Base-by-base conservation (phyloP, 345 rosid genomes). In the Cochlearia excelsa region DNA sequence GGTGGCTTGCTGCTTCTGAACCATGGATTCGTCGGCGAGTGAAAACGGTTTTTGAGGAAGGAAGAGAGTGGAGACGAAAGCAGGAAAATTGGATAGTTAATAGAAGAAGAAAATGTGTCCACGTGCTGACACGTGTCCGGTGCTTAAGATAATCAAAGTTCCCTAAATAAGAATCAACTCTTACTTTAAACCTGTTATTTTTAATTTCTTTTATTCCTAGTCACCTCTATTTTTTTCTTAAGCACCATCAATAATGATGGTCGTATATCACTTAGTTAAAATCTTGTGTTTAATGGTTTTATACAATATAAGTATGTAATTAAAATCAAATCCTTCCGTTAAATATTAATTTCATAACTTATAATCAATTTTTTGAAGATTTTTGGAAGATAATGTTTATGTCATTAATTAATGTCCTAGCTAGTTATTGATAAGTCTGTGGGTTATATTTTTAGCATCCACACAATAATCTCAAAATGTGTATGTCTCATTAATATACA, bases 61-160 rank as follows among this genome's bases (percentile, higher is more conserved):
- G 88, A 78, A 78, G 67, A 65, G 73, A 38, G 38, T 58, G 48
- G n/a, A 58, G 44, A 31, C 54, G 35, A 66, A 80, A 78, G 88
- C 88, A 88, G 92, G 87, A 85, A 85, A 72, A 46, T 31, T 46
- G 70, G 75, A 64, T 61, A 60, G 70, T 30, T 56, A 54, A 33
- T 45, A 30, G 76, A n/a, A n/a, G n/a, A n/a, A n/a, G n/a, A n/a
- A 49, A 61, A 60, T 46, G 72, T 28, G 23, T n/a, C n/a, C n/a
- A n/a, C n/a, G n/a, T n/a, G n/a, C n/a, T n/a, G n/a, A n/a, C n/a
- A n/a, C n/a, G n/a, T n/a, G n/a, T n/a, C n/a, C n/a, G n/a, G n/a
- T n/a, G n/a, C n/a, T n/a, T n/a, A n/a, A n/a, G n/a, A n/a, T n/a
- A n/a, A n/a, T n/a, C n/a, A n/a, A n/a, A n/a, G n/a, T n/a, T n/a